Base-by-base conservation (phyloP, 139 green algal species). In the Tetraselmis chui region DNA sequence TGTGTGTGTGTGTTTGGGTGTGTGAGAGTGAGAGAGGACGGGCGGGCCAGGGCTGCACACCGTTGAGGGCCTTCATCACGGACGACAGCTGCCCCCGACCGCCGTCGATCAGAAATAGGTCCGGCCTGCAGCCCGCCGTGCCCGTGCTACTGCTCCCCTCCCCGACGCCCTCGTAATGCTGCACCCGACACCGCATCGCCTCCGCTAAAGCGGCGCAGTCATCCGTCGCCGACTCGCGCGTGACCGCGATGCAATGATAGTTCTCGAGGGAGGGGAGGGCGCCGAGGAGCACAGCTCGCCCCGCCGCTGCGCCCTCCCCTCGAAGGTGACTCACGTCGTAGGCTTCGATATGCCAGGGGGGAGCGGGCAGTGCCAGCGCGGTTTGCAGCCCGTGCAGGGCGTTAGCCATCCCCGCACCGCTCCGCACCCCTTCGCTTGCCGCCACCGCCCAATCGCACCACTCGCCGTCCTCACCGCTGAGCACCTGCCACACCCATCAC, bases 91-190 rank as follows among this genome's bases (percentile, higher is more conserved):
- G 75, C 27, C 75, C 75, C 5, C 27, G 27, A 5, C 75, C 75
- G 75, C 75, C 75, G 28, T 78, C 75, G 75, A 78, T 78, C 18
- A 78, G 27, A 23, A 78, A 29, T 11, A 78, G 75, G 75, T 29
- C 27, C 75, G 75, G 75, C 75, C 27, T 29, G 75, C 27, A 5
- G 25, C 45, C 11, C 45, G 45, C 45, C 11, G 45, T 18, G 5
- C 11, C 45, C 5, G 45, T 18, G 45, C 45, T 22, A 11, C 45
- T 18, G 11, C 11, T 18, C 11, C 45, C 45, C 11, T 5, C 18
- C 45, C 11, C 11, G 11, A 5, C 45, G 45, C 45, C 45, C 45
- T 67, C 45, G 18, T 25, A 67, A 18, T 25, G 45, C 11, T 5
- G 11, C 45, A 67, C 45, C 45, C 45, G 45, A 67, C 11, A 5